phyloP scores from a whole-genome alignment of 2,329 filamentous ascomycete species.

The Aspergillus sp. region DNA sequence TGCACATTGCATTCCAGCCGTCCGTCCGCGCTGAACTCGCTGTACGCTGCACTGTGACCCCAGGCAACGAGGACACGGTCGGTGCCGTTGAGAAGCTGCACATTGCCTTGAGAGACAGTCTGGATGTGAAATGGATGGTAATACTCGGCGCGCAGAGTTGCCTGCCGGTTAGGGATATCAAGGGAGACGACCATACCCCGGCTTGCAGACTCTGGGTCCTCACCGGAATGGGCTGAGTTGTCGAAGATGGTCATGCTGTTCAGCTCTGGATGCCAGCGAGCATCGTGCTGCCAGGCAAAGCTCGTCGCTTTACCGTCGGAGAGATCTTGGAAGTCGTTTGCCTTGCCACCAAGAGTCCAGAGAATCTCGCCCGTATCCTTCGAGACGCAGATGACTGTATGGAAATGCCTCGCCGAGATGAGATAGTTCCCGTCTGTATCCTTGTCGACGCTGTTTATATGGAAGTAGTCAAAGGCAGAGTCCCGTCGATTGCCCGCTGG shows the following conservation, averaged over 20 bases:
- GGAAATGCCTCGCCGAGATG: constrained; percentile 47
- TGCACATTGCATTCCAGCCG: constrained; percentile 26
- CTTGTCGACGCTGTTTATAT: constrained; percentile 59
- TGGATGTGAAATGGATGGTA: constrained; percentile 1
- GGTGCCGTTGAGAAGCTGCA: constrained; percentile 18
- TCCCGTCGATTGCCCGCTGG: constrained; percentile 11
- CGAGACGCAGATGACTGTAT: constrained; percentile 33
- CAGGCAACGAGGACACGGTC: constrained; percentile 52
- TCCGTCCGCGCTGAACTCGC: constrained; percentile 42
- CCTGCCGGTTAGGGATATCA: constrained; percentile 52
- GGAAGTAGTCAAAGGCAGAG: constrained; percentile 55
- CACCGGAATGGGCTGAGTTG: constrained; percentile 24
- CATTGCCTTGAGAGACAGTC: constrained; percentile 13
- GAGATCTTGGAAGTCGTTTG: constrained; percentile 27
- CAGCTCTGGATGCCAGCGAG: constrained; percentile 24
- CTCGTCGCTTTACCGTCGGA: constrained; percentile 23
- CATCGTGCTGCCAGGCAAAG: constrained; percentile 32
- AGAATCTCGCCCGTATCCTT: constrained; percentile 20
- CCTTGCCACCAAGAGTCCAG: constrained; percentile 30
- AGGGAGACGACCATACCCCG: constrained; percentile 24
- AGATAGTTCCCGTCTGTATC: constrained; percentile 53
- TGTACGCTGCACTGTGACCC: constrained; percentile 52
- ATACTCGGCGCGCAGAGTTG: constrained; percentile 26
- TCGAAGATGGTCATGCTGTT: constrained; percentile 26
- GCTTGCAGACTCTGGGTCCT: constrained; percentile 14